Evolutionary conservation across 2,329 filamentous ascomycete genomes (phyloP).

Genomic region (Moelleriella libera): DNA sequence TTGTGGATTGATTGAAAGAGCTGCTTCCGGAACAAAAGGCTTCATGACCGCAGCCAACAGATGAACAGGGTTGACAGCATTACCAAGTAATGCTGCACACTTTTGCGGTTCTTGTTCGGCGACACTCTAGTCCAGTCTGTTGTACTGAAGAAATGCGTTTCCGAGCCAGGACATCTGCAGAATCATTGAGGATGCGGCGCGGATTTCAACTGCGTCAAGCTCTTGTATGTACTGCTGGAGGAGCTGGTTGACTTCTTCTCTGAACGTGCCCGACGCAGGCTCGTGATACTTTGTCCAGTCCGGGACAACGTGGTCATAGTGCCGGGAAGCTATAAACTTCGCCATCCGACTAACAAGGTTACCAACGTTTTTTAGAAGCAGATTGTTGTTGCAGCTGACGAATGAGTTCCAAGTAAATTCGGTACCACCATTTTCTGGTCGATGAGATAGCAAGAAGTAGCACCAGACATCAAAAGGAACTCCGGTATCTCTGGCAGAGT

Average conservation of each 20-base stretch:
- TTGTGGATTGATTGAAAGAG: slow-evolving; percentile 56
- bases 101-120: slow-evolving; percentile 29
- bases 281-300: slow-evolving; percentile 16
- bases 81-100: slow-evolving; percentile 40
- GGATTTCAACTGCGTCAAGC: slow-evolving; percentile 3
- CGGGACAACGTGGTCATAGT: slow-evolving; percentile 27
- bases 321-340: slow-evolving; percentile 47
- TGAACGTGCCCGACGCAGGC: background rate
- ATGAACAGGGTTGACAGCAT: slow-evolving; percentile 63
- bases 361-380: slow-evolving; percentile 45
- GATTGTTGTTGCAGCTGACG: slow-evolving; percentile 61
- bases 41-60: slow-evolving; percentile 59
- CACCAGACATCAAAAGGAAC: slow-evolving; percentile 67
- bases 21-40: slow-evolving; percentile 64
- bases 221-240: slow-evolving; percentile 4
- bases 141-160: slow-evolving; percentile 35
- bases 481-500: slow-evolving; percentile 66
- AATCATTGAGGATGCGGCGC: slow-evolving; percentile 1
- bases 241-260: slow-evolving; percentile 1
- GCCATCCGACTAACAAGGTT: slow-evolving; percentile 48
- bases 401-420: slow-evolving; percentile 69
- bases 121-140: slow-evolving; percentile 27
- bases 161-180: slow-evolving; percentile 19
- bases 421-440: slow-evolving; percentile 64
- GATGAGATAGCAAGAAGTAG: slow-evolving; percentile 67